A percentile compares a stretch with the other conserved stretches of the same genome.
phyloP scores from a whole-genome alignment of 140 eudicot species.

The Erigeron philadelphicus region DNA sequence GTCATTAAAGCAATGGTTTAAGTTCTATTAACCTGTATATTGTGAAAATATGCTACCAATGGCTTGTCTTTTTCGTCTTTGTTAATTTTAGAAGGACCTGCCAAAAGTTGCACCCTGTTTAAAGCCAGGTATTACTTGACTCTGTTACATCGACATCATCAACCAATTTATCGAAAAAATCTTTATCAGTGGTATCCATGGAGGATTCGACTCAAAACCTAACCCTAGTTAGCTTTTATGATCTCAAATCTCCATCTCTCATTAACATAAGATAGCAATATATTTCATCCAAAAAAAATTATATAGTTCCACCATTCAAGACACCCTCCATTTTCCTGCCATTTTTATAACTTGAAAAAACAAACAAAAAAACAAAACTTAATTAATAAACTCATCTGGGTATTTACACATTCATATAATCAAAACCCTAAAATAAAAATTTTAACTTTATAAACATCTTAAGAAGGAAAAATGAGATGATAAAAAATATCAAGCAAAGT shows the following conservation, averaged over 20 bases:
- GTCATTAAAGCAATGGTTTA: slow-evolving; percentile 13
- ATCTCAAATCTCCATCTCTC: slow-evolving; percentile 24
- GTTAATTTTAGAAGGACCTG: slow-evolving; percentile 90
- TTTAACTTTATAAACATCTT: too few species aligned
- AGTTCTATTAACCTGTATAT: slow-evolving; percentile 65
- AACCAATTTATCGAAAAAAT: slow-evolving; percentile 85
- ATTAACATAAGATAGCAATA: too few species aligned
- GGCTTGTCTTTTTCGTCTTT: slow-evolving; percentile 94
- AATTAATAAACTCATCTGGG: too few species aligned
- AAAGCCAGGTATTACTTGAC: slow-evolving; percentile 38
- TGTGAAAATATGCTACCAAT: slow-evolving; percentile 81
- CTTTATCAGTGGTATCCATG: slow-evolving; percentile 95
- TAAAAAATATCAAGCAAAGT: too few species aligned
- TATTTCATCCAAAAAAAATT: too few species aligned
- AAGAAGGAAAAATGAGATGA: too few species aligned
- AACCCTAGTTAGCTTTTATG: slow-evolving; percentile 32
- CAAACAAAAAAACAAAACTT: too few species aligned
- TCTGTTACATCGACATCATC: slow-evolving; percentile 51
- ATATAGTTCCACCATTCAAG: too few species aligned
- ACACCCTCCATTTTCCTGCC: too few species aligned
- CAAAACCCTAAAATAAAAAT: too few species aligned
- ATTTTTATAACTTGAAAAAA: too few species aligned
- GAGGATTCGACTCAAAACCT: slow-evolving; percentile 63
- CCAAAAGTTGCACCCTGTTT: slow-evolving; percentile 88
- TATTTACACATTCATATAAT: too few species aligned